phyloP scores from a whole-genome alignment of 78 protist genomes.

The Goniomonas avonlea region DNA sequence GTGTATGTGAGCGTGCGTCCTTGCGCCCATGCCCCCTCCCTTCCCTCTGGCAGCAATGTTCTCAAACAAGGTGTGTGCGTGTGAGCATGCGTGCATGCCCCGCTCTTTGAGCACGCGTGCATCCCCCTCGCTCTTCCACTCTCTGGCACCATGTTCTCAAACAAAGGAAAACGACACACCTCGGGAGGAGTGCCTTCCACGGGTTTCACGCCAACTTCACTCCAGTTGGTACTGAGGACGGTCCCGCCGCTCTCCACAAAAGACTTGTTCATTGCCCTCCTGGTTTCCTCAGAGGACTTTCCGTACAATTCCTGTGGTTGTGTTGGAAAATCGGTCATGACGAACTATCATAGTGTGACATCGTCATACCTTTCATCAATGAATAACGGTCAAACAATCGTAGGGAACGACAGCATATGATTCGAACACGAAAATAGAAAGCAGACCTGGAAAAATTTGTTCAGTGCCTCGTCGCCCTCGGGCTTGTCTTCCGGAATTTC shows the following conservation, averaged over 20 bases:
- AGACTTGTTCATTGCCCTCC: conserved; percentile 86
- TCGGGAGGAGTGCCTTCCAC: conserved; percentile 10
- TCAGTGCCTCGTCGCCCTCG: conserved; percentile 65
- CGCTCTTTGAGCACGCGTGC: too few species aligned
- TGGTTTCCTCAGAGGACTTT: conserved; percentile 45
- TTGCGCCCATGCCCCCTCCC: too few species aligned
- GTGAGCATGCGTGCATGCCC: too few species aligned
- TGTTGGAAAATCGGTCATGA: background rate
- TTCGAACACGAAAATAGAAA: too few species aligned
- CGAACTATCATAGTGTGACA: background rate
- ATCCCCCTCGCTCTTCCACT: too few species aligned
- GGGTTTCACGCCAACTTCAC: conserved; percentile 61
- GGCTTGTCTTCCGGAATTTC: conserved; percentile 54
- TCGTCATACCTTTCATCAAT: conserved; percentile 51
- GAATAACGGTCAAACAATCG: too few species aligned
- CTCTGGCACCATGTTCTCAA: too few species aligned
- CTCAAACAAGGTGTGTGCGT: too few species aligned
- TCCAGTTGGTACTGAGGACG: conserved; percentile 87
- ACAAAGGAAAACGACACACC: too few species aligned
- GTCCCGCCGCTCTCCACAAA: conserved; percentile 81
- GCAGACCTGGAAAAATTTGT: conserved; percentile 65
- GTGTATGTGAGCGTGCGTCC: too few species aligned
- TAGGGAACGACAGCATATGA: too few species aligned
- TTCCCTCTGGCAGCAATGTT: too few species aligned
- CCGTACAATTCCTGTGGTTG: background rate